Base-by-base conservation (phyloP, 805 yeast species). In the Candida ovalis region DNA sequence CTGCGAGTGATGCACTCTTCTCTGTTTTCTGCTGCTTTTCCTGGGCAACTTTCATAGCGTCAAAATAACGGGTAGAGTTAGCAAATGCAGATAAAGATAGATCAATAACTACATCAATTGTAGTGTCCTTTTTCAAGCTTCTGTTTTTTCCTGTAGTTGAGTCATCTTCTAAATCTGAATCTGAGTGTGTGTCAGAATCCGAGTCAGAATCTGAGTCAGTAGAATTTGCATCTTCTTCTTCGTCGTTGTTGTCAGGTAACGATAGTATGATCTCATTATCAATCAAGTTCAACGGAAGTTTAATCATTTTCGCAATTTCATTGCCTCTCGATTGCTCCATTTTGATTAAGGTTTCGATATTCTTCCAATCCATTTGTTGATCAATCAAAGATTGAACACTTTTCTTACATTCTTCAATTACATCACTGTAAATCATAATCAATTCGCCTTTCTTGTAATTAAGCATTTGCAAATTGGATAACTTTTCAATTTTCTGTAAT, bases 321-420 rank as follows among this genome's bases (percentile, higher is more conserved):
- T 84, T 87, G 1, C 84, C 83, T 56, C 83, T 77, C 1, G 71
- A 66, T 56, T 88, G 83, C 60, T 92, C 96, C 44, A 81, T 73
- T 42, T 76, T 69, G 44, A 92, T 82, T 48, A 86, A 67, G 52
- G 82, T 81, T 61, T 86, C 96, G 52, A 91, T 91, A 51, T 88
- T 85, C 39, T 79, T 78, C 99, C 99, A 92, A 63, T 92, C 97
- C 88, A 89, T 88, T 53, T 88, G 91, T 60, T 88, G 94, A 47
- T 84, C 82, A 4, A 90, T 52, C 46, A 89, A 68, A 1, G 72
- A 69, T 49, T 83, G 85, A 4, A 92, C 86, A 2, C 86, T 83
- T 7, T 62, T 65, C 50, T 79, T 84, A 42, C 94, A 89, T 17
- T 79, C 78, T 43, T 86, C 94, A 4, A 91, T 89, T 23, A 79